Base-by-base conservation (phyloP, 108 stramenopile genomes). In the Hondaea fermentalgiana region DNA sequence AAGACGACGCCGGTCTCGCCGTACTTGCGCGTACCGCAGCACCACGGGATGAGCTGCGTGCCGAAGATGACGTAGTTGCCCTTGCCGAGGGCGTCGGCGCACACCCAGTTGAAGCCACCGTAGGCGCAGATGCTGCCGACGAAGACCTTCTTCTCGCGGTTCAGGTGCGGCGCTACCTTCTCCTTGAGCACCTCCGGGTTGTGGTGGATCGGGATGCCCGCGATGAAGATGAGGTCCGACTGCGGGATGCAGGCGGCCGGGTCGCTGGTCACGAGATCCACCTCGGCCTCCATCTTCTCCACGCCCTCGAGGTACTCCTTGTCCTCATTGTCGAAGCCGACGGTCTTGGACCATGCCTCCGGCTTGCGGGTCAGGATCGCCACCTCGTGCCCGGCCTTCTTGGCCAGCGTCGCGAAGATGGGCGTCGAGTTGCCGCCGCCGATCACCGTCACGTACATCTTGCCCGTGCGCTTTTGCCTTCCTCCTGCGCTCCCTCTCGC, bases 41-140 rank as follows among this genome's bases (percentile, higher is more conserved):
- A 87, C 89, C 89, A 90, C 28, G 89, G 89, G 64, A 90, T 87
- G 21, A 88, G 87, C 60, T 90, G 59, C 2, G 87, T 90, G 12
- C 89, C 89, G 57, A 90, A 90, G 60, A 57, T 47, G 60, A 72
- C n/a, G 87, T 89, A 89, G 72, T 89, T 89, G 5, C 88, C 88
- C 45, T 71, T 71, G 72, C 88, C 88, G 72, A 89, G 88, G 55
- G 72, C 44, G 55, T 43, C 43, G 43, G 71, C 71, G 88, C 47
- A 51, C 5, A 89, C 88, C 88, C 88, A 89, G 43, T 89, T 60
- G 88, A 89, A 89, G 19, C 88, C 88, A 17, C 88, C 88, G 72
- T 89, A 89, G 57, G 71, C 71, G 55, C 88, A 89, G 72, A 89
- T 89, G 71, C 55, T 58, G 72, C 88, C 88, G 5, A 89, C 72